Conservation (phyloP, 2,329 filamentous ascomycete genomes). For the Penicillium sp. region DNA sequence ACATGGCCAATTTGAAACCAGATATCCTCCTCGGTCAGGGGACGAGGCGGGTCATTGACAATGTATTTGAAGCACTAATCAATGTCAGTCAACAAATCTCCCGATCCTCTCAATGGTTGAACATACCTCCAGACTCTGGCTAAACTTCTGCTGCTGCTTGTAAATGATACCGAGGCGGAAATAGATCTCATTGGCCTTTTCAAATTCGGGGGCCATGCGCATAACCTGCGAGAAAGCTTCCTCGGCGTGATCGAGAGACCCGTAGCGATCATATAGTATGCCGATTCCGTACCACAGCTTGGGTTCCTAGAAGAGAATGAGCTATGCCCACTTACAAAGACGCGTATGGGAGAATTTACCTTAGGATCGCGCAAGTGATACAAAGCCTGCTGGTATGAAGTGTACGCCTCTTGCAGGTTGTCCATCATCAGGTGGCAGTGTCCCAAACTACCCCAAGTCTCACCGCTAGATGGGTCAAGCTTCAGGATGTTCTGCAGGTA, state of each 20-base stretch:
- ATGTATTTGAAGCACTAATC: slow-evolving; percentile 95
- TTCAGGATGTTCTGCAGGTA: slow-evolving; percentile 90
- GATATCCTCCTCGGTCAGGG: slow-evolving; percentile 94
- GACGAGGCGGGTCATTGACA: slow-evolving; percentile 85
- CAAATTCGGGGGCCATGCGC: slow-evolving; percentile 96
- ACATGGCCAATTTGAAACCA: slow-evolving; percentile 99
- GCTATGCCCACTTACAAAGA: neutral
- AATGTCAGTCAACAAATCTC: neutral
- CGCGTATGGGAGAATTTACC: slow-evolving; percentile 48
- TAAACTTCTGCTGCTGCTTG: slow-evolving; percentile 95
- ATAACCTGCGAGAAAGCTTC: slow-evolving; percentile 98
- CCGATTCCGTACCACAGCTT: slow-evolving; percentile 99
- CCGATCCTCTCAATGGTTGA: neutral
- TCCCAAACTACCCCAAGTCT: slow-evolving; percentile 96
- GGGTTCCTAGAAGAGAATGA: slow-evolving; percentile 65
- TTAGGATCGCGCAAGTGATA: slow-evolving; percentile 93
- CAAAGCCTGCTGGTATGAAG: slow-evolving; percentile 91
- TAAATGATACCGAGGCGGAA: slow-evolving; percentile 99
- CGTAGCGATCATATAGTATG: slow-evolving; percentile 94
- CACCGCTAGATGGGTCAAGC: slow-evolving; percentile 83
- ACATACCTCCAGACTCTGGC: slow-evolving; percentile 82
- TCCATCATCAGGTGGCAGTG: slow-evolving; percentile 99
- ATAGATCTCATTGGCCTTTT: slow-evolving; percentile 99
- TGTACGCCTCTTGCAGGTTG: slow-evolving; percentile 93
- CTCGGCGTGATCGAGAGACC: slow-evolving; percentile 93